A percentile compares a stretch with the other conserved stretches of the same genome.
phyloP scores from a whole-genome alignment of 306 rosid species.

The Vigna unguiculata region DNA sequence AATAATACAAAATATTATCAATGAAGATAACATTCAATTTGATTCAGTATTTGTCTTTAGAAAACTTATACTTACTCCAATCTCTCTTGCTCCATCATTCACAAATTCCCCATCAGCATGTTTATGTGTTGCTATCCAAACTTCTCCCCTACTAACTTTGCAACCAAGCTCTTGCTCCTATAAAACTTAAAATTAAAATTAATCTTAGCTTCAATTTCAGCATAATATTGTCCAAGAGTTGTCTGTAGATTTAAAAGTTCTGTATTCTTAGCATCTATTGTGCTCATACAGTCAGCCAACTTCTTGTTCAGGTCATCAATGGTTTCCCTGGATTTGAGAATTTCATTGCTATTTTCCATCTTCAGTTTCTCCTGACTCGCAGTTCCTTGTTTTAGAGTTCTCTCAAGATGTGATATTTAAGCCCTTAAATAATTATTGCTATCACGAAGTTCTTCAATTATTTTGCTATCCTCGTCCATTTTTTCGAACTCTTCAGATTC shows the following conservation, averaged over 20 bases:
- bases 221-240: conserved; percentile 98
- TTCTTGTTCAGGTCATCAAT: conserved; percentile 81
- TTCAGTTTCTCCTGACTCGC: conserved; percentile 73
- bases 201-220: conserved; percentile 99
- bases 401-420: conserved; percentile 76
- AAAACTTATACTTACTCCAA: too few species aligned
- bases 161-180: too few species aligned
- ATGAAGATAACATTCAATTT: too few species aligned
- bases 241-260: conserved; percentile 95
- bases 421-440: conserved; percentile 65
- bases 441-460: conserved; percentile 82
- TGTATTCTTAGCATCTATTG: conserved; percentile 79
- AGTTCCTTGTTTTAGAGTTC: conserved; percentile 76
- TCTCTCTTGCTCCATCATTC: too few species aligned
- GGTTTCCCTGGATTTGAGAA: conserved; percentile 67
- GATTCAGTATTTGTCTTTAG: too few species aligned
- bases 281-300: conserved; percentile 67
- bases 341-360: conserved; percentile 61
- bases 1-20: too few species aligned
- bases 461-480: conserved; percentile 94
- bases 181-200: neutral
- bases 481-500: conserved; percentile 95
- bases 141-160: too few species aligned
- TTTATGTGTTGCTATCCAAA: too few species aligned
- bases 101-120: too few species aligned